Conservation (phyloP, 805 yeast genomes). For the Candida lessepsii region DNA sequence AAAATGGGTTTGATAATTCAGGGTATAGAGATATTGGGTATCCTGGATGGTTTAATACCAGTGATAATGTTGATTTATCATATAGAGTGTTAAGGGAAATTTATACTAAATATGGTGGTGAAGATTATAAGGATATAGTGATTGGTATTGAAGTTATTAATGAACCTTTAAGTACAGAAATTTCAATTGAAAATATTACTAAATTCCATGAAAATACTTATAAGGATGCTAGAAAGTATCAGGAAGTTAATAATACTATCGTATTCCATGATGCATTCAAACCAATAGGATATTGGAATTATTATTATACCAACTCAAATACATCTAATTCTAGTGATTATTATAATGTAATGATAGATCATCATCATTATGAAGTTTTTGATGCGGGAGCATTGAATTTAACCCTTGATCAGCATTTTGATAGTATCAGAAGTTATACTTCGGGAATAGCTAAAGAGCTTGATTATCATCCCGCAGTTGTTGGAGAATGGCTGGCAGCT, state of each 20-base stretch:
- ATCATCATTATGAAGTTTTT: constrained; percentile 42
- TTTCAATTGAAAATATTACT: constrained; percentile 22
- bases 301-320: constrained; percentile 10
- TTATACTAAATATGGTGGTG: constrained; percentile 32
- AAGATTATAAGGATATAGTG: constrained; percentile 28
- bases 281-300: constrained; percentile 54
- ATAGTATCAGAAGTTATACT: constrained; percentile 30
- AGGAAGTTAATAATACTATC: constrained; percentile 39
- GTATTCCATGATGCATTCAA: constrained; percentile 69
- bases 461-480: constrained; percentile 48
- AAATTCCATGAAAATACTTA: constrained; percentile 31
- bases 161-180: constrained; percentile 35
- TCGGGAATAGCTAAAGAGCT: constrained; percentile 34
- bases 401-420: constrained; percentile 31
- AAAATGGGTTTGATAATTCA: constrained; percentile 83
- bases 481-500: constrained; percentile 77
- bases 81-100: constrained; percentile 32
- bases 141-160: constrained; percentile 41
- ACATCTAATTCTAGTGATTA: constrained; percentile 14
- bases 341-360: constrained; percentile 39
- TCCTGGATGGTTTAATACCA: constrained; percentile 35
- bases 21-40: constrained; percentile 53
- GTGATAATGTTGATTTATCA: constrained; percentile 28
- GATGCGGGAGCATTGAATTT: constrained; percentile 22
- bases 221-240: constrained; percentile 30